These are phyloP conservation scores for Phaeolepiota aurea DNA, from an alignment of 768 basidiomycete genomes.

Conservation along the genomic window DNA sequence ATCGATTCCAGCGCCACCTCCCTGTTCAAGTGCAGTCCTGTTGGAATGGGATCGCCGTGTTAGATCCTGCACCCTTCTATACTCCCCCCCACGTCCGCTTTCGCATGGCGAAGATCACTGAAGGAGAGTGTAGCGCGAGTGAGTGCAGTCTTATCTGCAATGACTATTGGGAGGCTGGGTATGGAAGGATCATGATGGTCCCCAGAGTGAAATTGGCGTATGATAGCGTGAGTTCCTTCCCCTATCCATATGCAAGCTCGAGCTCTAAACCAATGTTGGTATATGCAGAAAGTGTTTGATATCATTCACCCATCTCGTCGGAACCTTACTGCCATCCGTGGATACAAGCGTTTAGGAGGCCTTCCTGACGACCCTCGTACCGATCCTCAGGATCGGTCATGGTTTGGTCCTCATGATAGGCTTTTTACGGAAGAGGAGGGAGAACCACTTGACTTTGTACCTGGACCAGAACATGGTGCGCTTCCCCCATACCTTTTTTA, in stretches of 20 bases:
- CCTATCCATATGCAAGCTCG: background rate
- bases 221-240: conserved; percentile 53
- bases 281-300: conserved; percentile 76
- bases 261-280: background rate
- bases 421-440: conserved; percentile 87
- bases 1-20: conserved; percentile 85
- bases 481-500: conserved; percentile 9
- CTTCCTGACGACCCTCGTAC: conserved; percentile 93
- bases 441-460: conserved; percentile 63
- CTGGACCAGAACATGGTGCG: conserved; percentile 84
- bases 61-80: conserved; percentile 96
- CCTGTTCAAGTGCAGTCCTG: conserved; percentile 96
- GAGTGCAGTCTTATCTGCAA: conserved; percentile 98
- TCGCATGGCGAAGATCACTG: conserved; percentile 86
- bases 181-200: conserved; percentile 96
- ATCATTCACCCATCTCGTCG: conserved; percentile 87
- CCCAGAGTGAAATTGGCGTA: conserved; percentile 95
- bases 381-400: conserved; percentile 94
- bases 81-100: conserved; percentile 84
- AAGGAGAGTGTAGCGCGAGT: conserved; percentile 89
- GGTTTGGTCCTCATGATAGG: conserved; percentile 97
- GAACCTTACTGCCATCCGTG: conserved; percentile 93
- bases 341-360: conserved; percentile 91
- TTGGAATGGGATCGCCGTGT: conserved; percentile 96
- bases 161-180: conserved; percentile 96